Percentiles rank a stretch among this genome's conserved stretches.
Evolutionary conservation across 257 asterid species (phyloP).

Genomic region (Ilex aquifolium): DNA sequence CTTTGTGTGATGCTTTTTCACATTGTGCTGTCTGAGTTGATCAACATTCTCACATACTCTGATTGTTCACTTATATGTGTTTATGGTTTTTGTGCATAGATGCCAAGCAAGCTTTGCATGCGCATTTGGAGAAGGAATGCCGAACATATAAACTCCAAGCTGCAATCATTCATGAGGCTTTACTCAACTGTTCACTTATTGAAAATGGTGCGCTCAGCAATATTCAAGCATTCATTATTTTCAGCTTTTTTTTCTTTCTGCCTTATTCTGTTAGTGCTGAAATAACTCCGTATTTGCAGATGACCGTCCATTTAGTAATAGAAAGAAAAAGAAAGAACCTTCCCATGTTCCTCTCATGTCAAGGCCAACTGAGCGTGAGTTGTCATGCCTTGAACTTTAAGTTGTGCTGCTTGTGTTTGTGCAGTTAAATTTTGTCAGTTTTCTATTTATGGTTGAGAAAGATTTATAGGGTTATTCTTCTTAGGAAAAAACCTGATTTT

Average conservation of each 20-base stretch:
- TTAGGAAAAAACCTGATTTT: too few relatives aligned
- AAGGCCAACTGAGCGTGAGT: constrained; percentile 90
- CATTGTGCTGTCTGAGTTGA: neutral
- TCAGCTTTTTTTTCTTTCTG: constrained; percentile 4
- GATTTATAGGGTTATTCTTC: too few relatives aligned
- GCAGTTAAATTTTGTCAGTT: neutral
- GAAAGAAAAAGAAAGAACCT: constrained; percentile 54
- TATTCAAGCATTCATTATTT: neutral
- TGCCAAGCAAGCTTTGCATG: constrained; percentile 54
- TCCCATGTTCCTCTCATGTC: constrained; percentile 59
- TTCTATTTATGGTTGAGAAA: neutral
- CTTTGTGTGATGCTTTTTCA: neutral
- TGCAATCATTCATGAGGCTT: constrained; percentile 74
- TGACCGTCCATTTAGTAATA: constrained; percentile 23
- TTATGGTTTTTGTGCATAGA: constrained; percentile 33
- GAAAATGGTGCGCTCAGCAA: constrained; percentile 24
- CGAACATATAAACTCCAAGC: constrained; percentile 62
- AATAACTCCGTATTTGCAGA: constrained; percentile 38
- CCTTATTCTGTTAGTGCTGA: constrained; percentile 17
- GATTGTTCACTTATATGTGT: constrained; percentile 9
- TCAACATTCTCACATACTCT: constrained; percentile 5
- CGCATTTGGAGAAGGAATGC: constrained; percentile 74
- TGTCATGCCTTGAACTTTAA: constrained; percentile 3
- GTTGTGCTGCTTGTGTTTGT: neutral
- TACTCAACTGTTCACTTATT: constrained; percentile 34